Evolutionary conservation across 208 protist genomes (phyloP), one percentile per base, ranked within the genome.

Genomic region (Trypanosoma brucei): DNA sequence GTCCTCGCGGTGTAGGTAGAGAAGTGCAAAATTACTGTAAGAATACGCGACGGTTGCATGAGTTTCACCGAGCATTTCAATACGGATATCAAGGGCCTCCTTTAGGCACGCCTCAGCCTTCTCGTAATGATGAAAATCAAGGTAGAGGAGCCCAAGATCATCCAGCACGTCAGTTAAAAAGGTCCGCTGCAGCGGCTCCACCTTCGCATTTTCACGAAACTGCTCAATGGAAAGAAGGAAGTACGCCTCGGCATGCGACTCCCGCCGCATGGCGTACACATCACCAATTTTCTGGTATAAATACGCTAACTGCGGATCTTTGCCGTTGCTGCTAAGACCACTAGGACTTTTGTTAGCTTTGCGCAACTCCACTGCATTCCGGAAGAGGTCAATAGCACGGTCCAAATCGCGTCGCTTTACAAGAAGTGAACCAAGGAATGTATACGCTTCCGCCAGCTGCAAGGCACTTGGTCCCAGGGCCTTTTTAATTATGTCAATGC

Each of bases 101-200:
- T 92, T 91, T 61, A 95, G 81, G 70, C 84, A 91, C 78, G 73
- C 68, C 71, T 92, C 89, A 42, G 89, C 89, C 80, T 93, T 95
- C 11, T 92, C 86, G 60, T 79, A 92, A 76, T 95, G 89, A 66
- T 90, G 75, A 53, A 92, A 95, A 57, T 93, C 86, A 11, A 95
- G 57, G 60, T 95, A 95, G 60, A 92, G 86, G 51, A 95, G 84
- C 4, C 89, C 89, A 5, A 95, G 63, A 69, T 95, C 89, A 61
- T 95, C 89, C 34, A 95, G 72, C 9, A 91, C 84, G 72, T 95
- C 86, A 30, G 86, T 95, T 72, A 91, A 81, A 78, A 88, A 93
- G 31, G 86, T 88, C n/a, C 83, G 75, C 69, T 95, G 89, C 54
- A 92, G 68, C 40, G 81, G 78, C 64, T 95, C 85, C 30, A 82